Base-by-base conservation (phyloP, 2,329 filamentous ascomycete genomes). In the Thyridium curvatum region DNA sequence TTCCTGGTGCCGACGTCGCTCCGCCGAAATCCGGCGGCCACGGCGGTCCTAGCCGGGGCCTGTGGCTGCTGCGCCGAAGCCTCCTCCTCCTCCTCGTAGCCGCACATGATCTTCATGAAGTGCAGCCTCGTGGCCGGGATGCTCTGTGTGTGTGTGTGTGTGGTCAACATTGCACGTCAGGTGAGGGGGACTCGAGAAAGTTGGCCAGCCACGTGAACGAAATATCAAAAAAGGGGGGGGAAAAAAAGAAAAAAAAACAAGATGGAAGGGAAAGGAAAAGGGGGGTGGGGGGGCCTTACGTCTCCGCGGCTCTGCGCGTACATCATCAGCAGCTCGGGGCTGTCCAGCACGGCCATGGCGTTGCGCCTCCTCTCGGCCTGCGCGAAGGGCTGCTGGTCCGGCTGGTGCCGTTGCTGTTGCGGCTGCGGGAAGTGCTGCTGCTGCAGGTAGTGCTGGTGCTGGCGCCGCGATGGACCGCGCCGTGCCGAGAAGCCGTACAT, bases 251-350 rank as follows among this genome's bases (percentile, higher is more conserved):
- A 17, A 37, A 32, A 21, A 29, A 30, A 15, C 28, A 42, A 32
- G 18, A 35, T 26, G 21, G 21, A n/a, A n/a, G n/a, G n/a, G n/a
- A n/a, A n/a, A n/a, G n/a, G n/a, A 12, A 26, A 35, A 30, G 21
- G 17, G 37, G 29, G 13, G 29, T n/a, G 30, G 34, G 21, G 31
- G 26, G 6, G 8, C 64, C 72, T 49, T 52, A 82, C 78, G 47
- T 78, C 71, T 26, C 66, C 65, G 21, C 65, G 64, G 45, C 69
- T 69, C 46, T 72, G 66, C 3, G 78, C 72, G 32, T 76, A 69
- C 63, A 77, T 77, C 65, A 78, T 74, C 35, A 82, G 58, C 40
- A 74, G 58, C 50, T 81, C 77, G 0, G 76, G 77, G 18, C 56
- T 69, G 45, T 77, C 72, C 3, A 82, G 65, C 30, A 80, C 66